Conservation (phyloP, 805 yeast genomes). For the Lachancea sp. region DNA sequence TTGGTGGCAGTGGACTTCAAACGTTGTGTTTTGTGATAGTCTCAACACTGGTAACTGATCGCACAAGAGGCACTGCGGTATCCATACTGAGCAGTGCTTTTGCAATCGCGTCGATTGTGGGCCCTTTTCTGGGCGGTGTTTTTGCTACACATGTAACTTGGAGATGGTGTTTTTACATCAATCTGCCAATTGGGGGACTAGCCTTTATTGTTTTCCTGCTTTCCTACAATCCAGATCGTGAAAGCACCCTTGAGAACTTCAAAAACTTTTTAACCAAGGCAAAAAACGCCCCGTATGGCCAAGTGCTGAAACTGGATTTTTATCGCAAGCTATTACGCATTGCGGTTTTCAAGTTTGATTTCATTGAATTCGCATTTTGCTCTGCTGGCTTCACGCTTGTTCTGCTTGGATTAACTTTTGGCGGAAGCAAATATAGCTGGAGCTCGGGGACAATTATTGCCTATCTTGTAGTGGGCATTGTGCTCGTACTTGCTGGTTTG, state of each 20-base stretch:
- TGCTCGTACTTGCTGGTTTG: conserved; percentile 36
- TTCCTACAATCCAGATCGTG: conserved; percentile 15
- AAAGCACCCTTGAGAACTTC: neutral
- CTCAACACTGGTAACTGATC: conserved; percentile 30
- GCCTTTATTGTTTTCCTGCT: conserved; percentile 18
- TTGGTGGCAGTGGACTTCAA: conserved; percentile 66
- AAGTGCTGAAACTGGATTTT: too few relatives aligned
- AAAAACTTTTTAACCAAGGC: neutral
- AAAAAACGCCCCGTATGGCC: too few relatives aligned
- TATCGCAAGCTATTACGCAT: too few relatives aligned
- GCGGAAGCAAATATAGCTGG: conserved; percentile 56
- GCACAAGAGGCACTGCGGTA: conserved; percentile 21
- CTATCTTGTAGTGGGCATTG: too few relatives aligned
- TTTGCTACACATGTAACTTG: conserved; percentile 54
- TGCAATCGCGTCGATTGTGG: conserved; percentile 46
- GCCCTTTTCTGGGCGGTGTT: conserved; percentile 64
- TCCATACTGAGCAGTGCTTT: conserved; percentile 30
- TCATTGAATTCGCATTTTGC: conserved; percentile 17
- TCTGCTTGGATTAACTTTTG: conserved; percentile 31
- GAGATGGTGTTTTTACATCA: conserved; percentile 70
- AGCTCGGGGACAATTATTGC: conserved; percentile 33
- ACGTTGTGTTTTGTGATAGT: conserved; percentile 49
- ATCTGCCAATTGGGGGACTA: conserved; percentile 56
- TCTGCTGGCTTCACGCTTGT: conserved; percentile 18
- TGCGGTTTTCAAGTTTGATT: conserved; percentile 16